Evolutionary conservation across 2,329 filamentous ascomycete species (phyloP).

Genomic region (Exophiala lecanii-corni): DNA sequence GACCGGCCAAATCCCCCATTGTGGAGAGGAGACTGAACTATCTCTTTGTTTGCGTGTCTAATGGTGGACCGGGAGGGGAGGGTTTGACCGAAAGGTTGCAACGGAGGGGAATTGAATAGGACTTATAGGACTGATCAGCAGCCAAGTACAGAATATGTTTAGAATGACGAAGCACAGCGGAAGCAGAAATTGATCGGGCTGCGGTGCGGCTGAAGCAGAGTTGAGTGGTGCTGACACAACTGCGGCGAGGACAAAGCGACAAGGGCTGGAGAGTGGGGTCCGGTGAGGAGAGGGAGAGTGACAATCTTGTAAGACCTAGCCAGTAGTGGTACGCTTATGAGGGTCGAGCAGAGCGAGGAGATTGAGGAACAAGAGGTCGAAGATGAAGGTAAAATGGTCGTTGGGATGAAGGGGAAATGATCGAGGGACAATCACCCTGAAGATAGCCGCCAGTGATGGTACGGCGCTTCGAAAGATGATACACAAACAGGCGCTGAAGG

Average conservation of each 20-base stretch:
- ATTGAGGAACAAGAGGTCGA: too few species aligned
- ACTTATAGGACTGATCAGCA: background rate
- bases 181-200: slow-evolving; percentile 7
- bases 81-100: too few species aligned
- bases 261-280: slow-evolving; percentile 16
- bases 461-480: background rate
- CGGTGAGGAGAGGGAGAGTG: slow-evolving; percentile 9
- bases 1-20: slow-evolving; percentile 61
- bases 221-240: slow-evolving; percentile 21
- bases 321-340: slow-evolving; percentile 7
- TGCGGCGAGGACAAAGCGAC: slow-evolving; percentile 10
- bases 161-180: background rate
- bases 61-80: too few species aligned
- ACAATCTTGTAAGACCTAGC: slow-evolving; percentile 19
- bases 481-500: too few species aligned
- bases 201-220: slow-evolving; percentile 23
- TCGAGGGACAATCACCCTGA: too few species aligned
- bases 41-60: too few species aligned
- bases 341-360: background rate
- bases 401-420: too few species aligned
- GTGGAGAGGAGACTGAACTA: slow-evolving; percentile 20
- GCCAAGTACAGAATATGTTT: background rate
- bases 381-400: too few species aligned
- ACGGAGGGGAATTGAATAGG: background rate
- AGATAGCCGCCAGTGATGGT: background rate